Conservation (phyloP, 2,329 filamentous ascomycete species). For the Diaporthe longicolla region DNA sequence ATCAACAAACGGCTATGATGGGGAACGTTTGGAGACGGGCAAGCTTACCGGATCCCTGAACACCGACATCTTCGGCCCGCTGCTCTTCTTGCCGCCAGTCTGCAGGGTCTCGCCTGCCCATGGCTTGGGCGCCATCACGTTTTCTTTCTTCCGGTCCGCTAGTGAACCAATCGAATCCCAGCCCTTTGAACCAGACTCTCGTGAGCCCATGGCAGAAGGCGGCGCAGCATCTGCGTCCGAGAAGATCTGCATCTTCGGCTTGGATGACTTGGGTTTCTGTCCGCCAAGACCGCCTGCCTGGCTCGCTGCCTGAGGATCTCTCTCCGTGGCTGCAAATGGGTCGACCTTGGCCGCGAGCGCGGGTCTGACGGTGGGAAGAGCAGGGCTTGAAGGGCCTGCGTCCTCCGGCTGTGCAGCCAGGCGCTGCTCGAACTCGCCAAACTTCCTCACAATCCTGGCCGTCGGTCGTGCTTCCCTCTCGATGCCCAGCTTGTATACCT, state of each 20-base stretch:
- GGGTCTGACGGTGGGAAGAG: conserved; percentile 84
- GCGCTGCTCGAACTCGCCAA: conserved; percentile 89
- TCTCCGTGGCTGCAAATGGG: conserved; percentile 74
- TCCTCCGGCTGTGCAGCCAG: conserved; percentile 69
- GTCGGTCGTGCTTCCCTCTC: conserved; percentile 88
- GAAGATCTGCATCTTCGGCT: conserved; percentile 91
- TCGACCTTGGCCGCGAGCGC: conserved; percentile 89
- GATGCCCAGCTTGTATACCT: conserved; percentile 92
- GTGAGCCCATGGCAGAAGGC: conserved; percentile 68
- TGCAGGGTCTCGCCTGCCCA: conserved; percentile 95
- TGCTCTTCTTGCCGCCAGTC: conserved; percentile 84
- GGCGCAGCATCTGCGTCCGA: conserved; percentile 78
- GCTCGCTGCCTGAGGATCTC: conserved; percentile 76
- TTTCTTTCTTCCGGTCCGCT: conserved; percentile 93
- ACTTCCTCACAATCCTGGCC: conserved; percentile 88
- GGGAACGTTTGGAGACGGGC: conserved; percentile 51
- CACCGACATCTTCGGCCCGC: conserved; percentile 85
- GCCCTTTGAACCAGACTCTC: conserved; percentile 73
- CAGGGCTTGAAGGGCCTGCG: conserved; percentile 83
- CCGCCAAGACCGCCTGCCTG: conserved; percentile 61
- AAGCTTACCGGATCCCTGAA: conserved; percentile 95
- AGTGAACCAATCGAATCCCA: conserved; percentile 95
- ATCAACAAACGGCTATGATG: conserved; percentile 80
- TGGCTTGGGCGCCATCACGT: conserved; percentile 85
- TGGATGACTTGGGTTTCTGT: conserved; percentile 73